phyloP scores from a whole-genome alignment of 2,329 filamentous ascomycete genomes.

The Arthrinium puccinioides region DNA sequence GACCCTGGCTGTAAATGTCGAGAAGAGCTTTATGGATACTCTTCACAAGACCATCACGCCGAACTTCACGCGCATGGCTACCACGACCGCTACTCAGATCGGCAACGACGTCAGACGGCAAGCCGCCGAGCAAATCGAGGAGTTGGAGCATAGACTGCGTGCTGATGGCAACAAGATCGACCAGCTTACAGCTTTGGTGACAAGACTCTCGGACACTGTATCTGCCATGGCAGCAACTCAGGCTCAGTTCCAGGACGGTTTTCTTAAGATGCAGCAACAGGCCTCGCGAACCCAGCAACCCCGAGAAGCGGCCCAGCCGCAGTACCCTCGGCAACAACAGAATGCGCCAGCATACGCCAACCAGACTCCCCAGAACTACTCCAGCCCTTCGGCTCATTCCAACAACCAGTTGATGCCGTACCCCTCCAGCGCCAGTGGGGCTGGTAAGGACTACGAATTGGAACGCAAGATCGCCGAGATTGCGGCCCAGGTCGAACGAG shows the following conservation, averaged over 20 bases:
- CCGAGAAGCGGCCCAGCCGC: constrained; percentile 6
- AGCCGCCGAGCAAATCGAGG: constrained; percentile 42
- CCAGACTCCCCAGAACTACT: constrained; percentile 9
- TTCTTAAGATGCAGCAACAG: constrained; percentile 50
- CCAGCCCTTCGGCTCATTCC: constrained; percentile 21
- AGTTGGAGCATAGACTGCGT: constrained; percentile 42
- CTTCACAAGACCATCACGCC: constrained; percentile 55
- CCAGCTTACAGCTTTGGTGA: constrained; percentile 61
- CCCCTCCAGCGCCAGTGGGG: constrained; percentile 25
- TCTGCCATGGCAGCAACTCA: constrained; percentile 63
- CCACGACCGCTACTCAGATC: constrained; percentile 60
- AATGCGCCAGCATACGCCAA: constrained; percentile 17
- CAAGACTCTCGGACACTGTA: constrained; percentile 60
- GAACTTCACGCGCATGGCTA: constrained; percentile 56
- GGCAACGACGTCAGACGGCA: constrained; percentile 61
- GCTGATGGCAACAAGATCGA: constrained; percentile 60
- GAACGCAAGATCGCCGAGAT: constrained; percentile 50
- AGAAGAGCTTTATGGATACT: constrained; percentile 60
- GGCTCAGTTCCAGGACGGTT: constrained; percentile 58
- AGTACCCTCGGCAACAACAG: constrained; percentile 15
- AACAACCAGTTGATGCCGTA: constrained; percentile 30
- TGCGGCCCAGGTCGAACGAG: constrained; percentile 52
- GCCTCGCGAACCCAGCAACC: constrained; percentile 30
- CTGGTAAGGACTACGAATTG: constrained; percentile 44
- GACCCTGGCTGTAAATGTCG: constrained; percentile 59